Base-by-base conservation (phyloP, 2,329 filamentous ascomycete genomes). In the Beauveria caledonica region DNA sequence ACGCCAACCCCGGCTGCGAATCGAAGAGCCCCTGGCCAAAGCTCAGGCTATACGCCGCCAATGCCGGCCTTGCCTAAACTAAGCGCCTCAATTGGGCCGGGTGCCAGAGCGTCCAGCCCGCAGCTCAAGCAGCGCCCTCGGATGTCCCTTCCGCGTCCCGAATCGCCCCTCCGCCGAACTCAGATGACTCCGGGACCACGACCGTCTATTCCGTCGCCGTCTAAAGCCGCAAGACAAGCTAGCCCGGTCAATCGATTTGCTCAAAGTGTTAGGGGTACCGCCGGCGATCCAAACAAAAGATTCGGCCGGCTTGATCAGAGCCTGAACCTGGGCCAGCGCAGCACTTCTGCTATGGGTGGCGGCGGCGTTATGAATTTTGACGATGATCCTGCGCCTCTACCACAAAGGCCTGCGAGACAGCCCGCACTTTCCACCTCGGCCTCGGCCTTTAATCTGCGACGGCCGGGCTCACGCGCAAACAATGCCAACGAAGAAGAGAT, bases 31-130 rank as follows among this genome's bases (percentile, higher is more conserved):
- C 79, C 76, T 55, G 80, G 70, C 64, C 86, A 85, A 58, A 83
- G 83, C 69, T 82, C 78, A 40, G 83, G 82, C 68, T 80, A 80
- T 69, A 85, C 87, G 23, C 82, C 88, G 33, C 84, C 87, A 3
- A 86, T 82, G 0, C 83, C 87, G 0, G 82, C 82, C 0, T 67
- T 90, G 54, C 82, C 88, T 60, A 92, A 92, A 70, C 94, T 97
- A 76, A 94, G 91, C 70, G 90, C 95, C 73, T 95, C 92, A 0
- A 79, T 96, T 49, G 92, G 92, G 1, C 89, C 89, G 7, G 84
- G 85, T 10, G 68, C 68, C 45, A 83, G 88, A 69, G 85, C 87
- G 29, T 72, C 86, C 25, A 93, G 88, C 68, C 90, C 92, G 3
- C 78, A 83, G 52, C 83, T 86, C 67, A 92, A 89, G 71, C 86